Percentiles rank a stretch among this genome's conserved stretches.
phyloP scores from a whole-genome alignment of 2,329 filamentous ascomycete genomes.

The Didymella glomerata region DNA sequence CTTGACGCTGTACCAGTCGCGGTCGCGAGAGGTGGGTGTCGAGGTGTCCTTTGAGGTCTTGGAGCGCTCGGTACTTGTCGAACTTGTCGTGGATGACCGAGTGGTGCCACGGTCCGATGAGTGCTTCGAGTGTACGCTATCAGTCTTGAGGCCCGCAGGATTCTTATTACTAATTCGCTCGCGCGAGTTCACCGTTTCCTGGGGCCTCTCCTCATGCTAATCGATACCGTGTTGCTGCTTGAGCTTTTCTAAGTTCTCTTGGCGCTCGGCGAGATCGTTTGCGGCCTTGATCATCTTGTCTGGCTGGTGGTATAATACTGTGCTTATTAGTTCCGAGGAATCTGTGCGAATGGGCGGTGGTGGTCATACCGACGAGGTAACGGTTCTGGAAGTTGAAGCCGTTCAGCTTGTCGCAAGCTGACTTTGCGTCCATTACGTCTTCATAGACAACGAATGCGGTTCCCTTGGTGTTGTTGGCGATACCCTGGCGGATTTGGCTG shows the following conservation, averaged over 20 bases:
- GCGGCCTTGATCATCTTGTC: constrained; percentile 85
- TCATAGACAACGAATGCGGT: constrained; percentile 99
- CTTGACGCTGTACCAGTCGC: constrained; percentile 46
- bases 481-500: constrained; percentile 98
- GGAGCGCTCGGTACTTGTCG: constrained; percentile 37
- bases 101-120: constrained; percentile 36
- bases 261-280: constrained; percentile 91
- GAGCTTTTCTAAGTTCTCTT: constrained; percentile 97
- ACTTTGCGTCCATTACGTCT: constrained; percentile 98
- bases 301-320: constrained; percentile 78
- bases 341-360: background rate
- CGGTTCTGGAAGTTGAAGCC: constrained; percentile 99
- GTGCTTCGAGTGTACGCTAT: constrained; percentile 40
- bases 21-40: constrained; percentile 38
- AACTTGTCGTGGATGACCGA: constrained; percentile 37
- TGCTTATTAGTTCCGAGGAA: constrained; percentile 14
- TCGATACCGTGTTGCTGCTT: constrained; percentile 98
- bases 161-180: constrained; percentile 42
- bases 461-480: constrained; percentile 96
- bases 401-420: constrained; percentile 99
- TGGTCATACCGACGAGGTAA: constrained; percentile 87
- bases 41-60: constrained; percentile 25
- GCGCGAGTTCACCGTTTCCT: constrained; percentile 51
- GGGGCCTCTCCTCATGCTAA: constrained; percentile 67
- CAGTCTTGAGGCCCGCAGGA: constrained; percentile 50